Evolutionary conservation across 129 eudicot genomes (phyloP), one percentile per base, ranked within the genome.

Genomic region (Artemisia tridentata): DNA sequence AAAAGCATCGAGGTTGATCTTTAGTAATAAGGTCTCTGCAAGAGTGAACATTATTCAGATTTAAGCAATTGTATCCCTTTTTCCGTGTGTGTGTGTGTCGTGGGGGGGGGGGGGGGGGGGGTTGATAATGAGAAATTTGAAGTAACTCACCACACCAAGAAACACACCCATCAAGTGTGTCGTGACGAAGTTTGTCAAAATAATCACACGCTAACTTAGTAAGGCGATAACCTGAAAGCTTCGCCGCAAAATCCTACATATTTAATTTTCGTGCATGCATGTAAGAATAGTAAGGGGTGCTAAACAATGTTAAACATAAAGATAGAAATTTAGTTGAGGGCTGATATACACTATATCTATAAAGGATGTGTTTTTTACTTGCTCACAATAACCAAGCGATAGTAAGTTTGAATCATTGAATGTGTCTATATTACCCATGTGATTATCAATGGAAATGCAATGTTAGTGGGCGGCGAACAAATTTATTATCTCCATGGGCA

Each of bases 151-250:
- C 3, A 10, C 1, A 11, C 29, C 53, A 5, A 65, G 27, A 15
- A 55, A 3, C 4, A 17, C 18, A 63, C 14, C 0, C 16, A 8
- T 0, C 59, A 17, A 0, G 0, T 23, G 5, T n/a, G 4, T 54
- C 52, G 20, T 0, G 0, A 10, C 41, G 11, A 29, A 7, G 8
- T 12, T 31, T n/a, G 14, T 0, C 0, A 14, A 18, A 1, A 55
- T 54, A 69, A 45, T 11, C 2, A 53, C 73, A 11, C 53, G 27
- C 73, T 11, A 68, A 27, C 49, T 15, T 27, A 25, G 48, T 14
- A n/a, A 68, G 4, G 6, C 58, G 66, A 71, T 71, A 71, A 71
- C 18, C 46, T 57, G 75, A 57, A 71, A 71, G 67, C 67, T 57
- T 71, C 14, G 67, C 46, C 0, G 75, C 58, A 55, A 38, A 71